Conservation (phyloP, 1,139 yeast genomes). For the Candida labiduridarum region DNA sequence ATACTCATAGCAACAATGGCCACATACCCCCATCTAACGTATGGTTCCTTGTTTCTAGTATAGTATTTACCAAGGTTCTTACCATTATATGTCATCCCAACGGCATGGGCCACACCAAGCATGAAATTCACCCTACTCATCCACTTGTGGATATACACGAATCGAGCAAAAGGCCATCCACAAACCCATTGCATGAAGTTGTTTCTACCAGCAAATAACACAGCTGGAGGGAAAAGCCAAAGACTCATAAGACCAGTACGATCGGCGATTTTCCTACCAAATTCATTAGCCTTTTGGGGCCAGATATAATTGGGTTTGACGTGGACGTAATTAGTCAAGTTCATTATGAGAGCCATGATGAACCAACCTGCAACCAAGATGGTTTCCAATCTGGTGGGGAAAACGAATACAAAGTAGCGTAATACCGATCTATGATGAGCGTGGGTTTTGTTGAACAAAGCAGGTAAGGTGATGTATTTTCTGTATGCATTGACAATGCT, state of each 20-base stretch:
- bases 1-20: conserved; percentile 42
- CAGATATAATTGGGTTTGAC: conserved; percentile 38
- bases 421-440: conserved; percentile 36
- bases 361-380: conserved; percentile 52
- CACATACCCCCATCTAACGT: conserved; percentile 58
- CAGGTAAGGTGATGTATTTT: conserved; percentile 49
- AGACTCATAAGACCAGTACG: conserved; percentile 57
- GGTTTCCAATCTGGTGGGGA: conserved; percentile 71
- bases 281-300: conserved; percentile 34
- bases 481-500: conserved; percentile 39
- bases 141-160: conserved; percentile 69
- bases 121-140: conserved; percentile 51
- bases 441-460: conserved; percentile 46
- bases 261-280: conserved; percentile 60
- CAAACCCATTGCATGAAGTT: conserved; percentile 64
- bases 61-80: conserved; percentile 35
- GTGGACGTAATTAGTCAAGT: conserved; percentile 42
- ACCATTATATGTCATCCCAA: conserved; percentile 47
- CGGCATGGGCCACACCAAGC: conserved; percentile 52
- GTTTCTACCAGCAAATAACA: conserved; percentile 67
- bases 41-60: conserved; percentile 38
- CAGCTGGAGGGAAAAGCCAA: conserved; percentile 51
- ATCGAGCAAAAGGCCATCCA: conserved; percentile 66
- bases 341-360: conserved; percentile 49
- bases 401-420: conserved; percentile 32